phyloP scores from a whole-genome alignment of 805 yeast genomes.

The Suhomyces kilbournensis region DNA sequence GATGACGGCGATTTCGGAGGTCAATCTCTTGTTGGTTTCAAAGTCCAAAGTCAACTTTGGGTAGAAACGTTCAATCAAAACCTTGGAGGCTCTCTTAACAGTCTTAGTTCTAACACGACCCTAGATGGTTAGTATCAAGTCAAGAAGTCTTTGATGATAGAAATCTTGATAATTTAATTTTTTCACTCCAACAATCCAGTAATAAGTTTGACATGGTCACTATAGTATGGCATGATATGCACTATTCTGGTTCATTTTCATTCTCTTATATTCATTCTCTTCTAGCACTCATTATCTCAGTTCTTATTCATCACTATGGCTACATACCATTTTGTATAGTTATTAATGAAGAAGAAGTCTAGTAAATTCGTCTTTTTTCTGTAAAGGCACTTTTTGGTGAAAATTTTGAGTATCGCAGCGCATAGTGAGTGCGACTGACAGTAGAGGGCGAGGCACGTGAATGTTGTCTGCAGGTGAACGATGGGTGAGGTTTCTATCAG shows the following conservation, averaged over 20 bases:
- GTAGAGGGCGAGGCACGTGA: background rate
- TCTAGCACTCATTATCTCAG: background rate
- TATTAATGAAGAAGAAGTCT: constrained; percentile 15
- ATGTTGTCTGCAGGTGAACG: background rate
- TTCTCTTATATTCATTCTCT: too few relatives aligned
- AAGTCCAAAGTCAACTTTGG: constrained; percentile 99
- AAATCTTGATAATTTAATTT: background rate
- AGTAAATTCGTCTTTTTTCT: constrained; percentile 2
- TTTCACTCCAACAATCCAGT: background rate
- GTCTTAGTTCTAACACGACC: constrained; percentile 99
- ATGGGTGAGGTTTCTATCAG: background rate
- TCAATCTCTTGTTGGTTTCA: constrained; percentile 99
- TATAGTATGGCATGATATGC: too few relatives aligned
- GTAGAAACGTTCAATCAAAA: constrained; percentile 98
- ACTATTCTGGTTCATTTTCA: too few relatives aligned
- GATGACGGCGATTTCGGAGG: constrained; percentile 97
- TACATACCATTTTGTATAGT: constrained; percentile 36
- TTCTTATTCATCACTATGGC: background rate
- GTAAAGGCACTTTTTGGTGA: constrained; percentile 2
- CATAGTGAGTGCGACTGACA: background rate
- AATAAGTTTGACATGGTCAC: too few relatives aligned
- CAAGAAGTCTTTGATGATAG: too few relatives aligned
- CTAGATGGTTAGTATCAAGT: constrained; percentile 43
- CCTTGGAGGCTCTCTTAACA: constrained; percentile 99
- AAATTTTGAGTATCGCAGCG: constrained; percentile 5